Evolutionary conservation across 176 grass and related monocot species (phyloP).

Genomic region (Luzula sylvatica): DNA sequence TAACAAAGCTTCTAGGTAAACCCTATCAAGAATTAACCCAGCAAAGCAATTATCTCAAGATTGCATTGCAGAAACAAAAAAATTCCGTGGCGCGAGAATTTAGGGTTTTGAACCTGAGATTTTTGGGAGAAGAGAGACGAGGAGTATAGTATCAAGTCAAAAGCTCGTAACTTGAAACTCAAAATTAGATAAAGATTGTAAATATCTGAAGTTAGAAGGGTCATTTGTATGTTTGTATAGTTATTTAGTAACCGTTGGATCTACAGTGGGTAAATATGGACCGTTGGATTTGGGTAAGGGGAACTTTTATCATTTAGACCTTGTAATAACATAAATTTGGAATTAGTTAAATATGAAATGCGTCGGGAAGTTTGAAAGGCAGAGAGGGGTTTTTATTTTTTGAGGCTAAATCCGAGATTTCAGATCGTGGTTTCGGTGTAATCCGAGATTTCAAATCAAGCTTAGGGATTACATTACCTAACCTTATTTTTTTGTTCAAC

Average conservation of each 20-base stretch:
- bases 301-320: no score
- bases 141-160: constrained; percentile 3
- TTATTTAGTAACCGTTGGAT: constrained; percentile 1
- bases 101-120: constrained; percentile 4
- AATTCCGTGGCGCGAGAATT: not conserved
- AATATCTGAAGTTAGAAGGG: not conserved
- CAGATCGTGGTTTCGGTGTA: not conserved
- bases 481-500: no score
- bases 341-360: no score
- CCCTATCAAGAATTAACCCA: constrained; percentile 11
- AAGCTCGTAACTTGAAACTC: not conserved
- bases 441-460: no score
- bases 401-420: not conserved
- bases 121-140: constrained; percentile 1
- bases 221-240: not conserved
- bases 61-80: not conserved
- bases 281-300: not conserved
- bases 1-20: constrained; percentile 29
- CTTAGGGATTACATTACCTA: no score
- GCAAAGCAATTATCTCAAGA: not conserved
- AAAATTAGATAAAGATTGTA: not conserved
- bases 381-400: not conserved
- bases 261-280: not conserved
- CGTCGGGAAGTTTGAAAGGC: not conserved
- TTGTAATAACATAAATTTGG: no score